Percentiles rank a stretch among this genome's conserved stretches.
These are phyloP conservation scores for Carex scoparia DNA, from an alignment of 176 grass and related monocot genomes.

Conservation along the genomic window DNA sequence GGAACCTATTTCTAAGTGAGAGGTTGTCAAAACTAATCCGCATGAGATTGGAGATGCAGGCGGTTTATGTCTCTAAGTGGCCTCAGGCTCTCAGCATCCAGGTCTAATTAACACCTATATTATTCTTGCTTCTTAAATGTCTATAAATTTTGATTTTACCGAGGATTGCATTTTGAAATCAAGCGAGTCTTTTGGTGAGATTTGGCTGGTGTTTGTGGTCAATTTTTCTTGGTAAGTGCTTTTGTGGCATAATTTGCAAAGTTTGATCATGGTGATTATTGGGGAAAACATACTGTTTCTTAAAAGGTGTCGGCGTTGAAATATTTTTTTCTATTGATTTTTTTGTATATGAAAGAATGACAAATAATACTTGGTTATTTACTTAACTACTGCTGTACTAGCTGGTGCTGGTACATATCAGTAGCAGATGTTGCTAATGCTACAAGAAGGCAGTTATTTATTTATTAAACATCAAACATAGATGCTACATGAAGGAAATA, in stretches of 20 bases:
- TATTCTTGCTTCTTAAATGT: not conserved
- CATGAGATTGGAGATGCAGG: constrained; percentile 86
- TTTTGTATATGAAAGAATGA: not conserved
- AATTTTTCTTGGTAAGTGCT: not conserved
- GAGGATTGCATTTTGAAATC: not conserved
- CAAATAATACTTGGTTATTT: not conserved
- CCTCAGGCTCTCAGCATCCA: constrained; percentile 96
- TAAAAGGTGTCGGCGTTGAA: not conserved
- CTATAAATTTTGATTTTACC: not conserved
- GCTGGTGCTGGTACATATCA: not conserved
- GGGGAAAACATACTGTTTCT: not conserved
- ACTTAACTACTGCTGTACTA: not conserved
- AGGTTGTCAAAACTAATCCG: constrained; percentile 65
- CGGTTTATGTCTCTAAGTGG: constrained; percentile 87
- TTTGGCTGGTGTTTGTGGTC: not conserved
- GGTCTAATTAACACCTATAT: constrained; percentile 30
- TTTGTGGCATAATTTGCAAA: not conserved
- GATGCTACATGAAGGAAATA: not conserved
- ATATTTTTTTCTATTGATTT: not conserved
- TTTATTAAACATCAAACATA: not conserved
- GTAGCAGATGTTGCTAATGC: not conserved
- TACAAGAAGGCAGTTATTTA: not conserved
- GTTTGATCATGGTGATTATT: not conserved
- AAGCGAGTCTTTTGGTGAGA: not conserved
- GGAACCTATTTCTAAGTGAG: constrained; percentile 66